Conservation (phyloP, 257 asterid genomes). For the Petunia secreta region DNA sequence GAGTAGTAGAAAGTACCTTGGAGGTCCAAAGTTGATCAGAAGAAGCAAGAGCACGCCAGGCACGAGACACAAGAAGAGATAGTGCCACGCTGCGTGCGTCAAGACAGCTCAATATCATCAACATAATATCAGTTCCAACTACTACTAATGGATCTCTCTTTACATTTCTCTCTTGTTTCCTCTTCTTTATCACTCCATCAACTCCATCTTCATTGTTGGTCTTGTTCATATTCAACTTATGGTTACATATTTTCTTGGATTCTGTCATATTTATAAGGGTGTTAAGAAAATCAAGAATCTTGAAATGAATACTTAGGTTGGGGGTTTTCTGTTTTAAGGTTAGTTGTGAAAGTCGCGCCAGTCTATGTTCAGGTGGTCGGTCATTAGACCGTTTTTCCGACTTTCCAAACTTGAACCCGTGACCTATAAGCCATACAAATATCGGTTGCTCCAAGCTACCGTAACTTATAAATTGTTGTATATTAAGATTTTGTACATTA, state of each 20-base stretch:
- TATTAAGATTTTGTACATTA: too few species aligned
- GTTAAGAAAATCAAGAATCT: constrained; percentile 12
- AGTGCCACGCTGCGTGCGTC: constrained; percentile 82
- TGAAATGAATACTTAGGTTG: neutral
- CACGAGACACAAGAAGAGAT: constrained; percentile 59
- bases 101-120: constrained; percentile 49
- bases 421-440: too few species aligned
- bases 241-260: neutral
- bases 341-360: too few species aligned
- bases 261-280: neutral
- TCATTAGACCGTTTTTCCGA: too few species aligned
- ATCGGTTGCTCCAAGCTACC: too few species aligned
- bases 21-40: constrained; percentile 63
- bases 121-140: constrained; percentile 65
- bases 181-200: constrained; percentile 20
- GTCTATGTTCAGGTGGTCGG: too few species aligned
- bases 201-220: neutral
- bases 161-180: neutral
- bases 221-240: too few species aligned
- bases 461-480: too few species aligned
- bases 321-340: too few species aligned
- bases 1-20: constrained; percentile 44
- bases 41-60: constrained; percentile 69
- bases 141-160: constrained; percentile 53
- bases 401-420: too few species aligned